A percentile compares a stretch with the other conserved stretches of the same genome.
Conservation (phyloP, 1,284 basidiomycete species). For the Malassezia equina region DNA sequence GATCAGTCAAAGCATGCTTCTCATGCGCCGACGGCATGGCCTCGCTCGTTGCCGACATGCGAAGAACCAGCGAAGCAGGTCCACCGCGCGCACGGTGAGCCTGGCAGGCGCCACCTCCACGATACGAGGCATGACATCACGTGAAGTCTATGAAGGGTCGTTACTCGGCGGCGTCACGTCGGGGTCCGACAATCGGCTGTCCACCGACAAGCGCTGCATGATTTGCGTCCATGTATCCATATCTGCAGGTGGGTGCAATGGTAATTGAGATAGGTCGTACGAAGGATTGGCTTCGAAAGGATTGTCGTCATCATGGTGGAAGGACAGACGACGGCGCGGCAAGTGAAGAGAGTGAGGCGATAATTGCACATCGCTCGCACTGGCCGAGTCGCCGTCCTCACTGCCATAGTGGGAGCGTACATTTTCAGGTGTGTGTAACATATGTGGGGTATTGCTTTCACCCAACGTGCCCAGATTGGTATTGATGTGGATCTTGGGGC, state of each 20-base stretch:
- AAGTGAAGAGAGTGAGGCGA: not conserved
- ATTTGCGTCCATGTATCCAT: slow-evolving; percentile 12
- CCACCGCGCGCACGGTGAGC: not conserved
- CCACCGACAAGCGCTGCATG: slow-evolving; percentile 13
- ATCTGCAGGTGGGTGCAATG: slow-evolving; percentile 5
- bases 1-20: not conserved
- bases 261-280: not conserved
- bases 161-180: not conserved
- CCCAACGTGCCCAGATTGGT: not conserved
- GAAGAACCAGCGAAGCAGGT: not conserved
- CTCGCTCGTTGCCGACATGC: not conserved
- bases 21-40: too few relatives aligned
- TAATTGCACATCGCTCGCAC: slow-evolving; percentile 1
- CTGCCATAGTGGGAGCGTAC: not conserved
- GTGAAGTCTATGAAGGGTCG: not conserved
- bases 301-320: not conserved
- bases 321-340: slow-evolving; percentile 7
- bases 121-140: not conserved
- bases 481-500: slow-evolving; percentile 1
- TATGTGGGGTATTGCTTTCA: not conserved
- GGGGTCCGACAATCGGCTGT: not conserved
- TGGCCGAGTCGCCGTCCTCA: slow-evolving; percentile 1
- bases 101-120: not conserved
- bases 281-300: not conserved
- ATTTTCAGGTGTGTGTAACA: not conserved